A percentile compares a stretch with the other conserved stretches of the same genome.
phyloP scores from a whole-genome alignment of 2,329 filamentous ascomycete genomes.

The Chaetomium sp. region DNA sequence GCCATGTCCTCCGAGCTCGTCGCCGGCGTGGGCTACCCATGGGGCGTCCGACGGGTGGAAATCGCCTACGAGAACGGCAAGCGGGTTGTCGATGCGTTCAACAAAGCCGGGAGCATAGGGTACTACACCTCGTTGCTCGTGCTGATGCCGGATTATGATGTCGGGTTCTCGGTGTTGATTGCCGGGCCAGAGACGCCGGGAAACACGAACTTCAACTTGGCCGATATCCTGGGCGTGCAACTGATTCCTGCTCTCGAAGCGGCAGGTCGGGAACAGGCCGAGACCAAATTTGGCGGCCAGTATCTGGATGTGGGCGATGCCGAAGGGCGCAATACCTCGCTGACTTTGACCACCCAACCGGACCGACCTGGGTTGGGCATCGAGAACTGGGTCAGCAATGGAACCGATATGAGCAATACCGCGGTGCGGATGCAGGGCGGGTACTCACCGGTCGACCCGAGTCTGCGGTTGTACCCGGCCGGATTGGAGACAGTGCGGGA shows the following conservation, averaged over 20 bases:
- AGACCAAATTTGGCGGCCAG: conserved; percentile 11
- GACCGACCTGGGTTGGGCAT: conserved; percentile 20
- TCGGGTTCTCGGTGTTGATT: conserved; percentile 25
- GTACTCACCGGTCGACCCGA: conserved; percentile 14
- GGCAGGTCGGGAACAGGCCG: conserved; percentile 19
- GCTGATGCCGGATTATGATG: conserved; percentile 21
- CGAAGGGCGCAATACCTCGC: conserved; percentile 4
- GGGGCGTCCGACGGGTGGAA: conserved; percentile 36
- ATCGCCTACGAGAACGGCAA: conserved; percentile 22
- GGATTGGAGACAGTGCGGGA: conserved; percentile 18
- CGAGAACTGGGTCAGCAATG: conserved; percentile 20
- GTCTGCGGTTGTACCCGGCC: conserved; percentile 19
- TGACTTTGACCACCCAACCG: conserved; percentile 16
- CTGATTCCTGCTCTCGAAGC: conserved; percentile 22
- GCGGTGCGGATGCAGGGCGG: conserved; percentile 17
- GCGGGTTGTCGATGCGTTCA: conserved; percentile 26
- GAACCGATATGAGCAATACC: conserved; percentile 18
- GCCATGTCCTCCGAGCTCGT: conserved; percentile 32
- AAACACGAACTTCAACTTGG: conserved; percentile 19
- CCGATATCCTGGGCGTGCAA: conserved; percentile 17
- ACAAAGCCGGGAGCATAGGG: conserved; percentile 23
- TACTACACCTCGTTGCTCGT: conserved; percentile 24
- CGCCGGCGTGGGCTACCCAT: conserved; percentile 37
- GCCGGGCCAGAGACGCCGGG: conserved; percentile 22
- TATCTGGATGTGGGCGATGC: conserved; percentile 9